Base-by-base conservation (phyloP, 495 filamentous ascomycete species). In the Lepidopterella palustris region DNA sequence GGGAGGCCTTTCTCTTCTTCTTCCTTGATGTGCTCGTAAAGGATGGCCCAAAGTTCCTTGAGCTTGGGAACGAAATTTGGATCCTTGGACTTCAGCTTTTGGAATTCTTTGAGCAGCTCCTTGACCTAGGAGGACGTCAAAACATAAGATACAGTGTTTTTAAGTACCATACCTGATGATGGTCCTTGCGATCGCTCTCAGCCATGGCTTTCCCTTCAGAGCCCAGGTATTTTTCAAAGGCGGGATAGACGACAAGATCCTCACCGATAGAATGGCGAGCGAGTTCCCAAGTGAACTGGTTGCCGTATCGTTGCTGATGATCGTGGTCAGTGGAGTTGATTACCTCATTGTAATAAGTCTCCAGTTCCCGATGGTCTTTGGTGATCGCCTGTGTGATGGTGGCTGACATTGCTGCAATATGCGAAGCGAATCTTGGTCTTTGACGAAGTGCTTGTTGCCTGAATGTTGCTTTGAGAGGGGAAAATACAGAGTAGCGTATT, bases 171-270 rank as follows among this genome's bases (percentile, higher is more conserved):
- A 84, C 83, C 5, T 63, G 61, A 25, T 79, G 77, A 70, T 89
- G 84, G 57, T 87, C 76, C 11, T 70, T 61, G 3, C 84, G 77
- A 62, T 87, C 82, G 53, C 81, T 82, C 24, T 85, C 76, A 0
- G 82, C 82, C 65, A 86, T 73, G 0, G 66, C 59, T 13, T 69
- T 47, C n/a, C 79, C 86, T 67, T 73, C 60, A n/a, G 74, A 61
- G n/a, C 76, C 71, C 0, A 86, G 53, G 50, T 84, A 57, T 62
- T 83, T 81, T 62, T 87, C 86, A 5, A 88, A 77, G 0, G 78
- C 78, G 0, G 86, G 87, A 69, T 88, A 89, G n/a, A 89, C 76
- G 35, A 87, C 79, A 2, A 90, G 70, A 72, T 89, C 87, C 68
- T 89, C 83, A 53, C 75, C 81, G 57, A 88, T 74, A 0, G 80